Evolutionary conservation across 2,329 filamentous ascomycete species (phyloP).

Genomic region (Verticillium albo-atrum): DNA sequence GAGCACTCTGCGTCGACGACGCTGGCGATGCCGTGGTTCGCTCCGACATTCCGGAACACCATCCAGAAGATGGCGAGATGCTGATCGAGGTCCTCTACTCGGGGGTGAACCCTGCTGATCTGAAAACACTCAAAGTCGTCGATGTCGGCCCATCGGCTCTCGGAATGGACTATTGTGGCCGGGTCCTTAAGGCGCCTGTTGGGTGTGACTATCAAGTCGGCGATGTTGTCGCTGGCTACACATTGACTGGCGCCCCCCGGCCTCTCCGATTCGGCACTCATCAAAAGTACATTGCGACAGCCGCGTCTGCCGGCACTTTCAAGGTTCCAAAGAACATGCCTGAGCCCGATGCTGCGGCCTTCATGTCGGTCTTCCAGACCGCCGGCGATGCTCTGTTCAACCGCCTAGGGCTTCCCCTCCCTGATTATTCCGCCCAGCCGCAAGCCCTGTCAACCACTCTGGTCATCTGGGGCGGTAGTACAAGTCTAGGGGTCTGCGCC

Average conservation of each 20-base stretch:
- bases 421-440: neutral
- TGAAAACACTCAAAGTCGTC: neutral
- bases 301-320: neutral
- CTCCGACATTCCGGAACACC: no score
- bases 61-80: neutral
- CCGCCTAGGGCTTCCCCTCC: neutral
- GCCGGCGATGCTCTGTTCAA: slow-evolving; percentile 2
- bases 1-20: no score
- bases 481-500: neutral
- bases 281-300: neutral
- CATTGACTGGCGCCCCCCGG: neutral
- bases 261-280: neutral
- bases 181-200: no score
- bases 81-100: neutral
- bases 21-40: no score
- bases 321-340: neutral
- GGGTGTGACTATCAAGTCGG: neutral
- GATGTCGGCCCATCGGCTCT: neutral
- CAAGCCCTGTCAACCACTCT: neutral
- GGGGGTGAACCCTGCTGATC: slow-evolving; percentile 1
- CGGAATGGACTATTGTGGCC: neutral
- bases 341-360: neutral
- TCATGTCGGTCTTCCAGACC: neutral
- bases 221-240: neutral
- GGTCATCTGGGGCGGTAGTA: neutral